phyloP scores from a whole-genome alignment of 2,329 filamentous ascomycete species.

The Pyrenophora seminiperda region DNA sequence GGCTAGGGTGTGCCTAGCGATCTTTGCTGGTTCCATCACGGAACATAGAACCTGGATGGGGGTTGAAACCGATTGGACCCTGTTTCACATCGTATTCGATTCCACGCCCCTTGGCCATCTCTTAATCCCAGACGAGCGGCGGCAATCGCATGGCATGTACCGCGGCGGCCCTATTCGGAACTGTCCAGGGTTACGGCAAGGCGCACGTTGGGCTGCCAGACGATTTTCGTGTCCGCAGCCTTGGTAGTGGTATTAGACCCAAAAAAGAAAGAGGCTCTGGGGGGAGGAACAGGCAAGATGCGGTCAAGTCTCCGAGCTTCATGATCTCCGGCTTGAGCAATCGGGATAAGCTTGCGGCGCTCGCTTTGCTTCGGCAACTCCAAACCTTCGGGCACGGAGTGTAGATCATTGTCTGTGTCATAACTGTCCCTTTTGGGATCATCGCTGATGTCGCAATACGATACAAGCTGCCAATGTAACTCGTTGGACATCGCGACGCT shows the following conservation, averaged over 20 bases:
- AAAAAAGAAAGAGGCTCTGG: background rate
- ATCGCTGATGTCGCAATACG: background rate
- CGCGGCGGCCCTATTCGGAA: no score
- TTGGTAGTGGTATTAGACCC: background rate
- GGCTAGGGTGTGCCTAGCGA: no score
- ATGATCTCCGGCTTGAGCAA: background rate
- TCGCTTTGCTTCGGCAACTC: slow-evolving; percentile 7
- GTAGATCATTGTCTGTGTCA: no score
- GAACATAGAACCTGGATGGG: no score
- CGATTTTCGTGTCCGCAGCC: background rate
- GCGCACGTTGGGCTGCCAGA: slow-evolving; percentile 7
- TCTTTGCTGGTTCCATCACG: no score
- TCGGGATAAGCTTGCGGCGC: slow-evolving; percentile 2
- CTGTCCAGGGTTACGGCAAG: background rate
- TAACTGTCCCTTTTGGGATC: no score
- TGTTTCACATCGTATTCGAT: no score
- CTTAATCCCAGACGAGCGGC: no score
- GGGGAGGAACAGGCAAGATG: background rate
- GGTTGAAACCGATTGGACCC: no score
- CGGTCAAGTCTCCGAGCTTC: slow-evolving; percentile 6
- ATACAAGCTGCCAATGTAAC: background rate
- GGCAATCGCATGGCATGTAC: no score
- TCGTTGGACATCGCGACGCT: background rate
- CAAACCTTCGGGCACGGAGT: background rate
- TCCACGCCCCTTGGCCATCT: no score